Evolutionary conservation across 1,284 basidiomycete genomes (phyloP), one percentile per base, ranked within the genome.

Genomic region (Cutaneotrichosporon mucoides): DNA sequence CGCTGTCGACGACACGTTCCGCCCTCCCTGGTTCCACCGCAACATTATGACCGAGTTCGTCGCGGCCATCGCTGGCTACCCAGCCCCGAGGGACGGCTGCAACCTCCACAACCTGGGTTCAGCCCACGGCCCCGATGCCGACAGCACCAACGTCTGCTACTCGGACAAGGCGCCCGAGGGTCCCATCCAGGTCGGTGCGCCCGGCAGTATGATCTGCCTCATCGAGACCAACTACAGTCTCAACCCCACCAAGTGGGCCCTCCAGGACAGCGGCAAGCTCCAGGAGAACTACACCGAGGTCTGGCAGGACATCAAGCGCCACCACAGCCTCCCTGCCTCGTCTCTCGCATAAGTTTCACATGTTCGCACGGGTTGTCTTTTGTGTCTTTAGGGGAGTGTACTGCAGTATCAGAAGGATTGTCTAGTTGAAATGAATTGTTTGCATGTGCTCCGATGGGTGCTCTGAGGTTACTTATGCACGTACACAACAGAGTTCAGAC

Each of bases 1-100:
- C 44, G 61, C 57, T n/a, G 57, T 37, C 37, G 84, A 82, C n/a
- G 45, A 70, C 57, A 70, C 71, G 9, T 72, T 70, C 65, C 60
- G 70, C 16, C 70, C 70, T 2, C 69, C 69, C 6, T 87, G 85
- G 69, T 86, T 84, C 71, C 85, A 87, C 74, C 80, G 85, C 36
- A 88, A 88, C 69, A 79, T 82, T 63, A 68, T 68, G 41, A 53
- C 56, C 38, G 71, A 73, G 59, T 60, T 71, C 38, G 59, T 64
- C 59, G 59, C 53, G 50, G 57, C 55, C 43, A 53, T 64, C 33
- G 24, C 40, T 35, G 62, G 62, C 46, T 33, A 56, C 6, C 65
- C 69, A 3, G 55, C 63, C 0, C 43, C 52, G 33, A 43, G 43
- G 33, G 68, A 64, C 9, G 70, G 70, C 16, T 66, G 65, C 3